phyloP scores from a whole-genome alignment of 208 protist genomes.

The Crithidia fasciculata region DNA sequence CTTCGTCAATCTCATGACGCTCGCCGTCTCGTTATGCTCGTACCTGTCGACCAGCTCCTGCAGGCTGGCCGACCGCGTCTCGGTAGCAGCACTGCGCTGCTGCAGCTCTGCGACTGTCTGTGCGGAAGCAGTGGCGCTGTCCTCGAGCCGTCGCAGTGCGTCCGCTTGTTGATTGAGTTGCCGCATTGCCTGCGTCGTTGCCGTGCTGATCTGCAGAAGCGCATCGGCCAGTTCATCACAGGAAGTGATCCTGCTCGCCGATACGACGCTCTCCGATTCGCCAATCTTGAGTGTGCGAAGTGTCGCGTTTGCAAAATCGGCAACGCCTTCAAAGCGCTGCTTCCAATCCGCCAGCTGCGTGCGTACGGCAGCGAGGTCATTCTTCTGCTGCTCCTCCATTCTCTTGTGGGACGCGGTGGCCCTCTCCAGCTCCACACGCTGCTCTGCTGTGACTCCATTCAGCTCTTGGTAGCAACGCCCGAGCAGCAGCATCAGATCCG shows the following conservation, averaged over 20 bases:
- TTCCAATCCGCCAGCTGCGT: not conserved
- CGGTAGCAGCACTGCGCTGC: slow-evolving; percentile 2
- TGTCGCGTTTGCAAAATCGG: not conserved
- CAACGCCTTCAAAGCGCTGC: not conserved
- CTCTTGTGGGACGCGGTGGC: not conserved
- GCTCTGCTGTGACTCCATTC: not conserved
- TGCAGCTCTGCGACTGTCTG: not conserved
- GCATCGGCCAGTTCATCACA: not conserved
- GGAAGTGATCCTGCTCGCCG: not conserved
- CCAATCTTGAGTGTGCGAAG: not conserved
- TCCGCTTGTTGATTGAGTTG: not conserved
- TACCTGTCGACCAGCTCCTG: not conserved
- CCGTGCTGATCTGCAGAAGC: not conserved
- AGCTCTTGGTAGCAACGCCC: not conserved
- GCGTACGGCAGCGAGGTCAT: not conserved
- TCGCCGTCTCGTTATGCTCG: not conserved
- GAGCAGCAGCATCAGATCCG: not conserved
- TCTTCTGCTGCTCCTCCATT: not conserved
- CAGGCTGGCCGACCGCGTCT: not conserved
- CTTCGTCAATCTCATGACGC: not conserved
- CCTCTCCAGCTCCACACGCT: not conserved
- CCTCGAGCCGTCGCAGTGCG: not conserved
- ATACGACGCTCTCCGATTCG: no score
- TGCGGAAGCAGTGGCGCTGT: not conserved
- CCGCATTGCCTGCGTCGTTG: not conserved